Percentiles rank a stretch among this genome's conserved stretches.
These are phyloP conservation scores for Ceriops tagal DNA, from an alignment of 345 rosid species.

Conservation along the genomic window DNA sequence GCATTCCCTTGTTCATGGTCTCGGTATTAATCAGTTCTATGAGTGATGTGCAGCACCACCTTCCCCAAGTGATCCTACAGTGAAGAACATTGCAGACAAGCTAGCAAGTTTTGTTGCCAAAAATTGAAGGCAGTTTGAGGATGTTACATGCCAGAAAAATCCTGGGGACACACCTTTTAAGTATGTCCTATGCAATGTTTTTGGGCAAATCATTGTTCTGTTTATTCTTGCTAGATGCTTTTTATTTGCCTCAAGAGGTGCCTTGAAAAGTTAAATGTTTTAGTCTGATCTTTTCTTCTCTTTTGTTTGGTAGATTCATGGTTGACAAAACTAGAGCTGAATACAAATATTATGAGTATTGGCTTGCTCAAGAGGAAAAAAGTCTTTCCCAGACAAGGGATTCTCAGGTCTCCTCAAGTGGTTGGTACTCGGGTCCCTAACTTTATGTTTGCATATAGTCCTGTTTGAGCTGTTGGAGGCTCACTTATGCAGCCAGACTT, in stretches of 20 bases:
- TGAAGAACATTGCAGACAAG: constrained; percentile 96
- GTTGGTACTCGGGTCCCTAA: constrained; percentile 32
- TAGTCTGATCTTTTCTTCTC: constrained; percentile 13
- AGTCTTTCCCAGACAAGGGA: constrained; percentile 48
- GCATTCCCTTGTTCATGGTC: constrained; percentile 97
- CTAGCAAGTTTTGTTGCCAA: constrained; percentile 98
- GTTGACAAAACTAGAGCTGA: constrained; percentile 76
- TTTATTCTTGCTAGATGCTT: constrained; percentile 7
- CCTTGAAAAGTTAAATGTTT: background rate
- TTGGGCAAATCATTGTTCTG: constrained; percentile 10
- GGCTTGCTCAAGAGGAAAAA: constrained; percentile 80
- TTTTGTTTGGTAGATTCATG: constrained; percentile 55
- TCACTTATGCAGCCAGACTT: background rate
- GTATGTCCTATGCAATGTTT: constrained; percentile 39
- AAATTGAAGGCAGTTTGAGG: constrained; percentile 92
- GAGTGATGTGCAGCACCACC: constrained; percentile 99
- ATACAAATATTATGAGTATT: constrained; percentile 75
- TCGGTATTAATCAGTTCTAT: constrained; percentile 98
- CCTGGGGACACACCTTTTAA: constrained; percentile 94
- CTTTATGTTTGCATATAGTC: background rate
- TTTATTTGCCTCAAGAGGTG: background rate
- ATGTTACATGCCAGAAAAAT: constrained; percentile 82
- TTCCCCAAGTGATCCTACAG: constrained; percentile 80
- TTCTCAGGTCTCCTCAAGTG: constrained; percentile 39
- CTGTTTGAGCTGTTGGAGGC: background rate